Evolutionary conservation across 306 rosid species (phyloP).

Genomic region (Begonia masoniana): DNA sequence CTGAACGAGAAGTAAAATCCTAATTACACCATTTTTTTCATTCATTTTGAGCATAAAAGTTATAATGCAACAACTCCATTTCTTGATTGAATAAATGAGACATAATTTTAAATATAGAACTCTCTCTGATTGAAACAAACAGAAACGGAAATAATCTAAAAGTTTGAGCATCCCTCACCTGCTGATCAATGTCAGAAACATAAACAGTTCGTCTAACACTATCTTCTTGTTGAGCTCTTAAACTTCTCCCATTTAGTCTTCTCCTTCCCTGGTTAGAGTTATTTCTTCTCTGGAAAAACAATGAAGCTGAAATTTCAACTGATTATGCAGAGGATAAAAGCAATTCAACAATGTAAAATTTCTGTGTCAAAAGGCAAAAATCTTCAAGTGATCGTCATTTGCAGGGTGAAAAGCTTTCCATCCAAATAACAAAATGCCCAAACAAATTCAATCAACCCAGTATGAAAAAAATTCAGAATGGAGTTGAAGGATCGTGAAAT

Average conservation of each 20-base stretch:
- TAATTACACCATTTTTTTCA: background rate
- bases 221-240: slow-evolving; percentile 78
- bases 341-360: no score
- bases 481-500: no score
- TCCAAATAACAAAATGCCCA: no score
- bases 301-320: background rate
- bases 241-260: slow-evolving; percentile 62
- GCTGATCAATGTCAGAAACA: slow-evolving; percentile 96
- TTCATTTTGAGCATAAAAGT: background rate
- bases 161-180: slow-evolving; percentile 27
- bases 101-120: no score
- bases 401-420: no score
- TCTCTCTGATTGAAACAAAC: no score
- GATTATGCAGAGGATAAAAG: slow-evolving; percentile 1
- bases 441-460: no score
- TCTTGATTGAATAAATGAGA: no score
- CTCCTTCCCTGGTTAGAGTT: slow-evolving; percentile 63
- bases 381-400: no score
- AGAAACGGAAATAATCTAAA: no score
- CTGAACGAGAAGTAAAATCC: slow-evolving; percentile 24
- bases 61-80: background rate
- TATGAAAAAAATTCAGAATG: no score
- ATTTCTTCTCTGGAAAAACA: slow-evolving; percentile 54
- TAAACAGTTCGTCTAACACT: slow-evolving; percentile 81
- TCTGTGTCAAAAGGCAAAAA: no score